phyloP scores from a whole-genome alignment of 139 green algal species.

The Chlamydomonas eustigma region DNA sequence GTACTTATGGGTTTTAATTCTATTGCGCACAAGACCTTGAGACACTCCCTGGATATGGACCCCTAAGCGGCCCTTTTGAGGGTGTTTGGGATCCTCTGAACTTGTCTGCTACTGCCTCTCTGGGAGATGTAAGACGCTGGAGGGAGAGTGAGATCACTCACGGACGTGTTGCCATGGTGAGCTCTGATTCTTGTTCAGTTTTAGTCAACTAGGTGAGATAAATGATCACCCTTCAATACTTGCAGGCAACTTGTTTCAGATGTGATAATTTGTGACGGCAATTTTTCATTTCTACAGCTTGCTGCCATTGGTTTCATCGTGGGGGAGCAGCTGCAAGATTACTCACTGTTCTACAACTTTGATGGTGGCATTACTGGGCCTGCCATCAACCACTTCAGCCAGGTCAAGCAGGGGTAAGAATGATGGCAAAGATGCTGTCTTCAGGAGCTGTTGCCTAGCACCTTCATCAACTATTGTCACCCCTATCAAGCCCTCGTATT shows the following conservation, averaged over 20 bases:
- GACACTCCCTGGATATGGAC: constrained; percentile 7
- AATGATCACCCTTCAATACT: no score
- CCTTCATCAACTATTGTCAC: no score
- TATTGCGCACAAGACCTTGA: not conserved
- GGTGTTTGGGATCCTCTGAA: constrained; percentile 8
- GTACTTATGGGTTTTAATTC: no score
- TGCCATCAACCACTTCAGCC: constrained; percentile 79
- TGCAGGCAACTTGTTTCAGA: no score
- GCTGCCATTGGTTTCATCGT: constrained; percentile 67
- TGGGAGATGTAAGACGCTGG: constrained; percentile 49
- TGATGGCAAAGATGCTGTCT: no score
- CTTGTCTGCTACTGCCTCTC: constrained; percentile 8
- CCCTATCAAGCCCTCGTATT: no score
- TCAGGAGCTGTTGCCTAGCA: no score
- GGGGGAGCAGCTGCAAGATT: constrained; percentile 57
- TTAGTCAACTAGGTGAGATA: not conserved
- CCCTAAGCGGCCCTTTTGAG: not conserved
- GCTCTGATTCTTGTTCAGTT: no score
- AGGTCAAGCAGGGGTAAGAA: constrained; percentile 57
- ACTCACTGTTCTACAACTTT: constrained; percentile 50
- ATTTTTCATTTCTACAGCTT: constrained; percentile 25
- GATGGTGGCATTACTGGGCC: constrained; percentile 48
- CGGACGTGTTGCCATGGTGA: constrained; percentile 64
- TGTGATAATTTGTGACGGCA: no score
- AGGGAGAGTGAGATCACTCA: constrained; percentile 72